Evolutionary conservation across 345 rosid genomes (phyloP), one percentile per base, ranked within the genome.

Genomic region (Brassica cretica): DNA sequence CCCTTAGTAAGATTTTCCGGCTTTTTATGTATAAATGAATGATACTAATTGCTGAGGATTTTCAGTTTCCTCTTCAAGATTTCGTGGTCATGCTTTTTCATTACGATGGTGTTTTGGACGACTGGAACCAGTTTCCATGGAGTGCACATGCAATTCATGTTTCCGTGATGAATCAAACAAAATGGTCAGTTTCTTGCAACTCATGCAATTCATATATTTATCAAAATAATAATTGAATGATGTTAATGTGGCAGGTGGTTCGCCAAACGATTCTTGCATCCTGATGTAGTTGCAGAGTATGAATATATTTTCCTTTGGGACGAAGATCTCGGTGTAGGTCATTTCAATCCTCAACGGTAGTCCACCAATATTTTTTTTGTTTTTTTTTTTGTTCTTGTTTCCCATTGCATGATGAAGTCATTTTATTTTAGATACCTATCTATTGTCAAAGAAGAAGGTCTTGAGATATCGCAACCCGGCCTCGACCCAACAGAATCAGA

Each of bases 381-480:
- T 19, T 8, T 25, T 16, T 1, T 8, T 3, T 12, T 5, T 3
- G 10, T 41, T 61, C 11, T 55, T 0, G 1, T 15, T 64, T 62
- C 14, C 30, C 10, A 60, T 63, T 15, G 5, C 65, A 58, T 80
- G 51, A 66, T 71, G 39, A 46, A 33, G 12, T 16, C 18, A 2
- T 64, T 70, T 65, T 0, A 25, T 66, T 5, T 8, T 72, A 93
- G 98, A 68, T 93, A 93, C 76, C 41, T 94, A 64, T 78, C 90
- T 19, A 85, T 88, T 66, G 85, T 89, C 65, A 82, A 86, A 82
- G 86, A 86, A 1, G 95, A 94, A 66, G 94, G 98, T 3, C 89
- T 94, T 32, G 88, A 94, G 81, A 88, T 94, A 84, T 92, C 97
- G n/a, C 98, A 94, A 70, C 98, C 98, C 0, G 97, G 95, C 32